Base-by-base conservation (phyloP, 2,329 filamentous ascomycete species). In the Cordyceps pruinosa region DNA sequence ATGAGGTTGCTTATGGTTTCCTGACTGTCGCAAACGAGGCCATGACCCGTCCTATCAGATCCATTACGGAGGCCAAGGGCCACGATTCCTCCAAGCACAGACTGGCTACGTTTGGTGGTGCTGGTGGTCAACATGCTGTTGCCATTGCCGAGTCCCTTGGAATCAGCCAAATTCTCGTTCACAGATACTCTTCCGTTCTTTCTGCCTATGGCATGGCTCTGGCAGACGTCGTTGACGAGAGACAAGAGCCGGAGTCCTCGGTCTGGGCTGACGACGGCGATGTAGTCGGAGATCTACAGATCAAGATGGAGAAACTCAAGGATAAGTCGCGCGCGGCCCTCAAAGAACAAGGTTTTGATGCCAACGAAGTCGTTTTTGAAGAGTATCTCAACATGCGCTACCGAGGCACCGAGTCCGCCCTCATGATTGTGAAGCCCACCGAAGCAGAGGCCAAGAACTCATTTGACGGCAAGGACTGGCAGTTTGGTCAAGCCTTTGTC, bases 381-480 rank as follows among this genome's bases (percentile, higher is more conserved):
- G 89, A 96, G 68, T 97, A 96, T 66, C 82, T 97, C 57, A 96
- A 97, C 68, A 91, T 97, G 86, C 80, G 92, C 58, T 96, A 96
- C 66, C 83, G 90, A 35, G 91, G 91, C 12, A 96, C 91, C 0
- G 91, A 96, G 68, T 95, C 90, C 8, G 89, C 91, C 1, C 78
- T 96, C 42, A 97, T 96, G 91, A 84, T 96, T 48, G 74, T 94
- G 61, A 90, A 87, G 70, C 90, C 91, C 0, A 80, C 72, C 2
- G 73, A 79, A 37, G 80, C 84, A 51, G 85, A 89, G 57, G 78
- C 78, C 0, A 73, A 83, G 59, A 77, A 79, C 39, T 74, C 79
- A 15, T 88, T 81, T 61, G 76, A 70, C 25, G 85, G 83, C 7
- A 83, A 89, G 25, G 81, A 86, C 9, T 95, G 89, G 88, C 88